These are phyloP conservation scores for Pulicaria dysenterica DNA, from an alignment of 129 eudicot genomes.

Conservation along the genomic window DNA sequence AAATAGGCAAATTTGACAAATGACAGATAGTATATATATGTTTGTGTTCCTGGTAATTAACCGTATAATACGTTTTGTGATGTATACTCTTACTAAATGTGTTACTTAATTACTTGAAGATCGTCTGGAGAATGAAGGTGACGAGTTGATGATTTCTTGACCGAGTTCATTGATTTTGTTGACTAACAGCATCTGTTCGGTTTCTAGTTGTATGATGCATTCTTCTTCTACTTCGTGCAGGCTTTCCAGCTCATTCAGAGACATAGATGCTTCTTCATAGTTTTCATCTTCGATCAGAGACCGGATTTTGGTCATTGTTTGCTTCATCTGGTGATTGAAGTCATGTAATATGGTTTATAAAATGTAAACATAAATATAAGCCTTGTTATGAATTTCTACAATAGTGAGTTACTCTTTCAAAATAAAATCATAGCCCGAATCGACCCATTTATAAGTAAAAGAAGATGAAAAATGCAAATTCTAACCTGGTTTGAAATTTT, in stretches of 20 bases:
- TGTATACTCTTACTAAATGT: no score
- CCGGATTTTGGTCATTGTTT: slow-evolving; percentile 66
- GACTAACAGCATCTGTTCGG: slow-evolving; percentile 75
- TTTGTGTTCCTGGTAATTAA: not conserved
- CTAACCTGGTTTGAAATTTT: slow-evolving; percentile 67
- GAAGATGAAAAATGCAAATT: not conserved
- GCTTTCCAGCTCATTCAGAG: slow-evolving; percentile 71
- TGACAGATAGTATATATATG: not conserved
- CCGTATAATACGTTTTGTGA: not conserved
- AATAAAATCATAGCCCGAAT: no score
- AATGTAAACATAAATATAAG: not conserved
- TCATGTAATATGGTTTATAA: not conserved
- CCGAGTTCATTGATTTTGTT: slow-evolving; percentile 84
- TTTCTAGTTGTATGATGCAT: slow-evolving; percentile 80
- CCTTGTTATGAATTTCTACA: not conserved
- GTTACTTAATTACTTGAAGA: slow-evolving; percentile 36
- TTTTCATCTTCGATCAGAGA: slow-evolving; percentile 58
- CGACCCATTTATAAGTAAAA: not conserved
- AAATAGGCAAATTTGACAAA: not conserved
- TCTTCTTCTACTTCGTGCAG: slow-evolving; percentile 75
- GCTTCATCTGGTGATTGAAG: slow-evolving; percentile 59
- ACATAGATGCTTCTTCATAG: slow-evolving; percentile 52
- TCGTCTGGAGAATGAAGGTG: slow-evolving; percentile 53
- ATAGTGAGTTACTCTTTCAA: no score
- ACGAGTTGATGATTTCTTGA: slow-evolving; percentile 80